phyloP scores from a whole-genome alignment of 2,329 filamentous ascomycete species.

The Didymella segeticola region DNA sequence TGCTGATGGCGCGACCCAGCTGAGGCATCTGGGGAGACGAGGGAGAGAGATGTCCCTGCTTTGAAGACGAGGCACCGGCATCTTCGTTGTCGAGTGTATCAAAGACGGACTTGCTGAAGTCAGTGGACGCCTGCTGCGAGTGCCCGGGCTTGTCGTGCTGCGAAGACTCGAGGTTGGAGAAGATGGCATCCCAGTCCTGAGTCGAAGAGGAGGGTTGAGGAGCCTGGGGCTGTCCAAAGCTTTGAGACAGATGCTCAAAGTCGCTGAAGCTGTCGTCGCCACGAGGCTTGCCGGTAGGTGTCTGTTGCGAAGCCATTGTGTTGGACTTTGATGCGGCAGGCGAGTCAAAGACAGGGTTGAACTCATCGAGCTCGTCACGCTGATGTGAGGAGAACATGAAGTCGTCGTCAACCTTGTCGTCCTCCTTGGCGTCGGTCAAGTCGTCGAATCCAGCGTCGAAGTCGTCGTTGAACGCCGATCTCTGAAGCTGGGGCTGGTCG shows the following conservation, averaged over 20 bases:
- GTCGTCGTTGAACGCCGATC: constrained; percentile 71
- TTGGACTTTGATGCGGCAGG: constrained; percentile 57
- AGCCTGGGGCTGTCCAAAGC: constrained; percentile 49
- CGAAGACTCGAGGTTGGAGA: constrained; percentile 74
- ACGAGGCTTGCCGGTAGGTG: constrained; percentile 47
- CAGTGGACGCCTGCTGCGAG: constrained; percentile 42
- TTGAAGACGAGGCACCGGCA: constrained; percentile 39
- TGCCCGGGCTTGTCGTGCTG: constrained; percentile 41
- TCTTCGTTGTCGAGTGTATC: constrained; percentile 46
- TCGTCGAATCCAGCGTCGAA: constrained; percentile 83
- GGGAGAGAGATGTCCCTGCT: constrained; percentile 23
- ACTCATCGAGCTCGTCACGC: constrained; percentile 75
- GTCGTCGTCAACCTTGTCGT: constrained; percentile 73
- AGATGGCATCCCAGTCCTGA: constrained; percentile 96
- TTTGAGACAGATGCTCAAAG: constrained; percentile 55
- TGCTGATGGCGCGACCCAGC: constrained; percentile 73
- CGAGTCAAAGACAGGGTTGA: constrained; percentile 82
- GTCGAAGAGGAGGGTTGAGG: constrained; percentile 51
- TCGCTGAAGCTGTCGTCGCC: constrained; percentile 57
- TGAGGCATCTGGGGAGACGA: constrained; percentile 47
- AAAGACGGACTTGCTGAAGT: constrained; percentile 47
- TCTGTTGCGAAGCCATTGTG: constrained; percentile 54
- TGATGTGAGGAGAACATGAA: constrained; percentile 71
- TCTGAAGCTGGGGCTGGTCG: constrained; percentile 48
- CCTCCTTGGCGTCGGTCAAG: constrained; percentile 83